These are phyloP conservation scores for Dacryopinax primogenitus DNA, from an alignment of 768 basidiomycete genomes.

Conservation along the genomic window DNA sequence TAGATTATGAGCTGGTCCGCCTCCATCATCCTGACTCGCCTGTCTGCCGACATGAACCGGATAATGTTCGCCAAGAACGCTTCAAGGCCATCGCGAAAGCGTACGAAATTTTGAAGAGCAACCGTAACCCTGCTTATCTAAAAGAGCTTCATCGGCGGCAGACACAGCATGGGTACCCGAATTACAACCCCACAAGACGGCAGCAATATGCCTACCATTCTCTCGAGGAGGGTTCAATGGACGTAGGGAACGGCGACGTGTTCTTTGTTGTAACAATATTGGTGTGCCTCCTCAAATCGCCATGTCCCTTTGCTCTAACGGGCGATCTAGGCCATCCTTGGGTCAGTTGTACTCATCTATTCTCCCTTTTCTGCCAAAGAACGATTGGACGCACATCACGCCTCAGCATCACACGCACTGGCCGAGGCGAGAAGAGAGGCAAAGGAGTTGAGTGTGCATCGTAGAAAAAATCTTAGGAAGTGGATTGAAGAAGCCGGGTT, in stretches of 20 bases:
- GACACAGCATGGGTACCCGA: background rate
- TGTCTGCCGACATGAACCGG: background rate
- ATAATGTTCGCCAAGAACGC: background rate
- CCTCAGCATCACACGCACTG: background rate
- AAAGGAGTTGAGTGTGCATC: background rate
- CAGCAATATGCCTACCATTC: background rate
- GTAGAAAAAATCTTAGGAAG: background rate
- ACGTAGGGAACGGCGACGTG: background rate
- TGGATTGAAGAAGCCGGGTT: background rate
- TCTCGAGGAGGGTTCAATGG: background rate
- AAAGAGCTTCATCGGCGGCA: background rate
- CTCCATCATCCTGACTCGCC: background rate
- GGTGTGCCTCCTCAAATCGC: background rate
- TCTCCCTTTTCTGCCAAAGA: background rate
- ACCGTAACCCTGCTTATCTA: background rate
- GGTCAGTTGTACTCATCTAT: background rate
- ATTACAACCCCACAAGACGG: background rate
- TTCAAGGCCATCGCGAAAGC: background rate
- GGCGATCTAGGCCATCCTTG: background rate
- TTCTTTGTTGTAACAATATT: background rate
- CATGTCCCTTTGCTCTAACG: background rate
- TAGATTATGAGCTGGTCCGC: background rate
- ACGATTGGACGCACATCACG: background rate
- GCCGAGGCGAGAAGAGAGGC: background rate
- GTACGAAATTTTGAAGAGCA: background rate